Percentiles rank a stretch among this genome's conserved stretches.
Evolutionary conservation across 106 monocot species (phyloP).

Genomic region (Acorus calamus): DNA sequence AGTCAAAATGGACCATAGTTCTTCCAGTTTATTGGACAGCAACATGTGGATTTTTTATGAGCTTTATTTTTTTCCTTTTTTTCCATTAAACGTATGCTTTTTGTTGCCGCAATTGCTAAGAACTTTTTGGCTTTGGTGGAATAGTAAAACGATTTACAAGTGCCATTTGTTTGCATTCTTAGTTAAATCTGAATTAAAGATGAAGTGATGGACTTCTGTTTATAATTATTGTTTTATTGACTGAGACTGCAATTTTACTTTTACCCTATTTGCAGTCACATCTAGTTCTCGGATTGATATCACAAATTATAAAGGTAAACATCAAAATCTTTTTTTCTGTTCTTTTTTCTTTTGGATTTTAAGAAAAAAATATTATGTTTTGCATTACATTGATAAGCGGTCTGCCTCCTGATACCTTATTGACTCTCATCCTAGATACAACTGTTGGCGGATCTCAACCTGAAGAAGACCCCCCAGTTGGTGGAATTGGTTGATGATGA

Average conservation of each 20-base stretch:
- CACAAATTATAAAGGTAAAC: constrained; percentile 92
- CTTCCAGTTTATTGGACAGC: too few species aligned
- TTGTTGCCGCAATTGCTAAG: too few species aligned
- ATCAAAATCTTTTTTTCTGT: background rate
- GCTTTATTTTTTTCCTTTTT: too few species aligned
- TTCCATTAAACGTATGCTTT: too few species aligned
- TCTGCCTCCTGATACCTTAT: background rate
- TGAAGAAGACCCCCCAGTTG: constrained; percentile 54
- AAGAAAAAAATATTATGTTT: background rate
- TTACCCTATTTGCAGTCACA: constrained; percentile 57
- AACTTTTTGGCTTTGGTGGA: too few species aligned
- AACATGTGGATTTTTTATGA: too few species aligned
- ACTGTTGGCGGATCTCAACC: constrained; percentile 88
- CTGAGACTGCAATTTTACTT: background rate
- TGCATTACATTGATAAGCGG: background rate
- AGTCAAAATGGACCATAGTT: too few species aligned
- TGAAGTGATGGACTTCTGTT: too few species aligned
- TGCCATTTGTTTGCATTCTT: too few species aligned
- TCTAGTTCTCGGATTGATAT: constrained; percentile 89
- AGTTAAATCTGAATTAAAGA: too few species aligned
- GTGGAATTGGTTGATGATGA: background rate
- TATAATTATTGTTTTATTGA: background rate
- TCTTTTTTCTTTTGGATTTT: background rate
- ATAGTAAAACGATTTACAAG: too few species aligned
- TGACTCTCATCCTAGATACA: constrained; percentile 53